Conservation (phyloP, 192 early-diverging fungal genomes). For the Mortierella claussenii region DNA sequence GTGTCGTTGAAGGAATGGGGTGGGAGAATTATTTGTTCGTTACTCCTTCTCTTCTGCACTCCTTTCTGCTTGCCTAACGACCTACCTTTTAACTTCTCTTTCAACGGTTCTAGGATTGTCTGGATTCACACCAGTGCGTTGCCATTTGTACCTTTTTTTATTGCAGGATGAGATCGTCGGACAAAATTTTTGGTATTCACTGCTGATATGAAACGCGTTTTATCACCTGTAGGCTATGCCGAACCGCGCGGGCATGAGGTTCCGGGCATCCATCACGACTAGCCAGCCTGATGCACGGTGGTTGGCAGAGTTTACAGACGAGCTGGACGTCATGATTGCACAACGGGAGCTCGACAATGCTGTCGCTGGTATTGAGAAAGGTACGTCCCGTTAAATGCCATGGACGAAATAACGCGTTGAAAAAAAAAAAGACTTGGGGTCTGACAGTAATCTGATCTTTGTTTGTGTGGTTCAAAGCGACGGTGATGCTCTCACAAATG, state of each 20-base stretch:
- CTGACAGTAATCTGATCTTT: background rate
- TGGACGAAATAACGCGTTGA: too few species aligned
- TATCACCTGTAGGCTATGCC: conserved; percentile 28
- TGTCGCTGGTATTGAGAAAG: conserved; percentile 75
- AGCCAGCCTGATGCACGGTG: conserved; percentile 59
- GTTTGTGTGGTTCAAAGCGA: conserved; percentile 25
- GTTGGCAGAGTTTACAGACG: conserved; percentile 84
- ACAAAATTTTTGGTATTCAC: too few species aligned
- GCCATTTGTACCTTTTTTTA: background rate
- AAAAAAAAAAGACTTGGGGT: background rate
- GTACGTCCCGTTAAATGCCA: too few species aligned
- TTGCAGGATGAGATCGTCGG: too few species aligned
- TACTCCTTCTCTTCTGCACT: background rate
- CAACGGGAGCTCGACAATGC: conserved; percentile 90
- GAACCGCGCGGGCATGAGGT: conserved; percentile 40
- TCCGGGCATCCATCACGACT: conserved; percentile 24
- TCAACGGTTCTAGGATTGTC: conserved; percentile 39
- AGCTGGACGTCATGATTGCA: conserved; percentile 93
- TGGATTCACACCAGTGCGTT: conserved; percentile 35
- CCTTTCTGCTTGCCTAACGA: background rate
- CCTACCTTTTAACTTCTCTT: too few species aligned
- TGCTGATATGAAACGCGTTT: too few species aligned
- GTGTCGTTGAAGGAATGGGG: background rate
- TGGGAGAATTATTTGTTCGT: background rate
- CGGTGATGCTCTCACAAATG: conserved; percentile 43